Conservation (phyloP, 306 rosid species). For the Glycyrrhiza uralensis region DNA sequence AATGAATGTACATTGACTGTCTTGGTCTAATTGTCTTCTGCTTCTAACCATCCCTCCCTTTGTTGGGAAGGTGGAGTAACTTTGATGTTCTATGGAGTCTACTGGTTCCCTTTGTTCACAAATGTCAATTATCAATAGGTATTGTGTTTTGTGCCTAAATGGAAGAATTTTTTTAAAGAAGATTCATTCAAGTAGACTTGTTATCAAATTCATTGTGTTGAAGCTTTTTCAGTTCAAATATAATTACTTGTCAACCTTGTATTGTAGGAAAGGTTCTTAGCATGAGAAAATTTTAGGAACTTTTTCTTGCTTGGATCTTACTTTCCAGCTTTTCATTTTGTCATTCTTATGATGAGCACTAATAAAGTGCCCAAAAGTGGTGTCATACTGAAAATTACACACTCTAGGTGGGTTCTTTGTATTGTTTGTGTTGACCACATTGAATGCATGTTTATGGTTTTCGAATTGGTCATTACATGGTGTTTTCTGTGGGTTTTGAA, state of each 20-base stretch:
- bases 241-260: neutral
- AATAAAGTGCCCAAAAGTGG: neutral
- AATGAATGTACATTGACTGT: neutral
- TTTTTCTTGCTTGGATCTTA: neutral
- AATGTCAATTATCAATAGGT: neutral
- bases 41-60: neutral
- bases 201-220: neutral
- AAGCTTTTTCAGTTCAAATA: slow-evolving; percentile 3
- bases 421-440: slow-evolving; percentile 15
- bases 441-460: neutral
- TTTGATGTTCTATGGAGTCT: neutral
- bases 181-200: neutral
- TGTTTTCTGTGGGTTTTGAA: neutral
- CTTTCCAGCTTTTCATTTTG: neutral
- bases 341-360: neutral
- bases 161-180: neutral
- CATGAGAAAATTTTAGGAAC: neutral
- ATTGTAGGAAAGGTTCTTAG: neutral
- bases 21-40: neutral
- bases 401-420: neutral
- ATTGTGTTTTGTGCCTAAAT: neutral
- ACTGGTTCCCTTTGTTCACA: neutral
- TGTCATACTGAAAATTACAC: neutral
- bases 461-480: neutral
- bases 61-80: neutral